phyloP scores from a whole-genome alignment of 108 stramenopile genomes.

The Pseudonitzschia multistriata region DNA sequence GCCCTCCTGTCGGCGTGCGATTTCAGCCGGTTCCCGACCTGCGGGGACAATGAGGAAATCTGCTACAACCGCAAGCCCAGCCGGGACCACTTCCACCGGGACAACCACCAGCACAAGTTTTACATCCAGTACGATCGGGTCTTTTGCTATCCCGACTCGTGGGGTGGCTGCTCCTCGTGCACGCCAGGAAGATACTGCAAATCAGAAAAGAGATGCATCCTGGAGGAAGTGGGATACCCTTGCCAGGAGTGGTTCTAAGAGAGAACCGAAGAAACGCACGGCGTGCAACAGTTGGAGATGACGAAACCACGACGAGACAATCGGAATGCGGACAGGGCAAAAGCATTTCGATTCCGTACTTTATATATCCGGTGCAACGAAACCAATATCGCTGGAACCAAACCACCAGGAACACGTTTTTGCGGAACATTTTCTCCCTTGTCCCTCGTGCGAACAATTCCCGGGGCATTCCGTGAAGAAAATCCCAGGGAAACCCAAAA shows the following conservation, averaged over 20 bases:
- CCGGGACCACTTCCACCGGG: constrained; percentile 43
- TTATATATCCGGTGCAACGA: too few species aligned
- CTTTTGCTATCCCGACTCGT: constrained; percentile 44
- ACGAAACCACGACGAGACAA: too few species aligned
- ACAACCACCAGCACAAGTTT: constrained; percentile 46
- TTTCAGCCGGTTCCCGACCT: constrained; percentile 36
- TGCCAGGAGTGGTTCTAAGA: constrained; percentile 50
- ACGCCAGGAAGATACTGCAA: constrained; percentile 58
- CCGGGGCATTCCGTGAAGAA: too few species aligned
- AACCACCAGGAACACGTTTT: too few species aligned
- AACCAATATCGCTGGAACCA: too few species aligned
- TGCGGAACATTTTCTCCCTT: too few species aligned
- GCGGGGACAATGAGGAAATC: constrained; percentile 27
- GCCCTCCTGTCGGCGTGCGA: constrained; percentile 42
- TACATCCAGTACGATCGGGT: constrained; percentile 49
- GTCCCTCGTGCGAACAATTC: too few species aligned
- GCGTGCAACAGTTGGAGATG: too few species aligned
- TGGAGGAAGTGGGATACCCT: constrained; percentile 50
- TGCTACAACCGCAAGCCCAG: constrained; percentile 62
- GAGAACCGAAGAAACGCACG: neutral
- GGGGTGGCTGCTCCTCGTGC: constrained; percentile 53
- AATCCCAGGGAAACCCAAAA: too few species aligned
- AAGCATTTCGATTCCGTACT: too few species aligned
- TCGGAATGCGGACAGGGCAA: too few species aligned
- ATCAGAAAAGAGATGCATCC: constrained; percentile 49